Evolutionary conservation across 1,284 basidiomycete genomes (phyloP), one percentile per base, ranked within the genome.

Genomic region (Pseudozyma sp.): DNA sequence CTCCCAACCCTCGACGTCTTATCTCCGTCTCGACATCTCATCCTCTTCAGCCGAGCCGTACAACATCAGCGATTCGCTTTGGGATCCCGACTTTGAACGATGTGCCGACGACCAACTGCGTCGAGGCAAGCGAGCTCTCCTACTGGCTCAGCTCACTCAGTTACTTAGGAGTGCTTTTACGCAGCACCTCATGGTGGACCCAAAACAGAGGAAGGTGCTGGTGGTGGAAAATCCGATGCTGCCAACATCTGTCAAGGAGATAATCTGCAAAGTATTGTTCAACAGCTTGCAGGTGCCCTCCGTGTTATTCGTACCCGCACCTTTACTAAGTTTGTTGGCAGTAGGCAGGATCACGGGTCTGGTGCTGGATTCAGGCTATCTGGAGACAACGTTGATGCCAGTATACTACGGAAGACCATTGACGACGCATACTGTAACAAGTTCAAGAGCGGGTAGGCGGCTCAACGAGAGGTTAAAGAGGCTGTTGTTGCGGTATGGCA

Each of bases 131-230:
- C 59, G 70, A 8, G 69, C 70, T 8, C 45, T 68, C 2, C 58
- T 84, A 12, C 65, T 76, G 12, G 79, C 70, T 11, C 59, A 68
- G 35, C 62, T 84, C n/a, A 70, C 55, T 0, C 70, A 71, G 55
- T 63, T 83, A 14, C 40, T 84, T 0, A 66, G 80, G 11, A 60
- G 43, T 14, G 64, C 80, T 2, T 84, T 77, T 52, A 70, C 75
- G 14, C 70, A 83, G 80, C 92, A 93, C 61, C 88, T 99, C 49
- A 88, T 97, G 85, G 92, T 93, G 69, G 97, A 98, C 83, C 92
- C 95, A 0, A 96, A 94, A 85, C 91, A 93, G 39, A 90, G 96
- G 52, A 97, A 96, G 85, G 91, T 99, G 61, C 92, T 98, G 53
- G 82, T 99, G 31, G 88, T 96, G 7, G 95, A 98, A 85, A 92